Evolutionary conservation across 345 rosid species (phyloP), one percentile per base, ranked within the genome.

Genomic region (Boechera stricta): DNA sequence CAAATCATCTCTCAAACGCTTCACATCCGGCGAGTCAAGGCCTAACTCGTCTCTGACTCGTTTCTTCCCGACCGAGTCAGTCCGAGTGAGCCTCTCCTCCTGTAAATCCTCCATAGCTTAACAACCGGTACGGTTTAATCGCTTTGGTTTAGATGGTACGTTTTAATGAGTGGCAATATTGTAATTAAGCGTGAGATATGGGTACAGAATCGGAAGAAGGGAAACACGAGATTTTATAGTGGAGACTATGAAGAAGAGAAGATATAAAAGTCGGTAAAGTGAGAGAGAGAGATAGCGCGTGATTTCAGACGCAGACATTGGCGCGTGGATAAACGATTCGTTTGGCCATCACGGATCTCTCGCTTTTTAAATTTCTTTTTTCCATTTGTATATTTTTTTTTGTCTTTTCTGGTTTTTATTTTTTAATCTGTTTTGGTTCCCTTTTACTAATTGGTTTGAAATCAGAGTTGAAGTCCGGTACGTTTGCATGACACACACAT

Each of bases 1-100:
- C 38, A 91, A 80, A 69, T 90, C 92, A 11, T 88, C 91, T 52
- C 82, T 86, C 42, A 87, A 74, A 56, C 82, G 81, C 79, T 87
- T 91, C 54, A 73, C 92, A 32, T 80, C 87, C 0, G 85, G 88
- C 61, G 89, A 80, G 78, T 26, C 68, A 2, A 76, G 67, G 4
- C 26, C 81, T n/a, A 77, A 70, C 51, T 72, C 71, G 36, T 61
- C 83, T 55, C 93, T 82, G 63, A 18, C 77, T 69, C 95, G 86
- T 62, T 87, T 91, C 72, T 76, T 78, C 69, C 39, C 67, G 75
- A 28, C 47, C 15, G 72, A 64, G 55, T 77, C 81, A 38, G 21
- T 4, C 60, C 76, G 45, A 28, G 71, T 64, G 48, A 44, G 59
- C 26, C 36, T 64, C 66, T 54, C 31, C 11, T 54, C 56, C 13